Evolutionary conservation across 257 asterid species (phyloP), one percentile per base, ranked within the genome.

Genomic region (Henckelia pumila): DNA sequence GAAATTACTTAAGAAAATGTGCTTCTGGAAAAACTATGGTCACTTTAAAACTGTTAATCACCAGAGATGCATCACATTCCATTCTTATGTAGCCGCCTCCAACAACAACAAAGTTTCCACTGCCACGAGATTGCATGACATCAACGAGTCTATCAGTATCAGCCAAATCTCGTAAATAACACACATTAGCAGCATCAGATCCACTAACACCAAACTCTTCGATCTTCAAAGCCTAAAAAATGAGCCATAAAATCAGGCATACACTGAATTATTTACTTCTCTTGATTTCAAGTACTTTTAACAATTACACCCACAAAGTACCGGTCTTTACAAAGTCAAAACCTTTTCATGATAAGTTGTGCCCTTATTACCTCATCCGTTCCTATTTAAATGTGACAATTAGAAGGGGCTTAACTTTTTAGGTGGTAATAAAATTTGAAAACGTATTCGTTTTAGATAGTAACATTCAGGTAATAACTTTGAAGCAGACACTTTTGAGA

Each of bases 41-140:
- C 60, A 76, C 97, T 32, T 82, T 85, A 61, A 84, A 80, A 68
- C 81, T 87, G 86, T 85, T 87, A 66, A 88, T 86, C 77, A 82
- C 96, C 81, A 91, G 80, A 66, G 96, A 88, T 55, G 96, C 95
- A 56, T 93, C 96, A 60, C 96, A 88, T 69, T 91, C 95, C 97
- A 91, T 88, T 80, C 97, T 94, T 75, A 91, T 88, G 73, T 88
- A 91, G 77, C 96, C 96, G 21, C 96, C 97, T 5, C 96, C 97
- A 55, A 91, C 81, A 69, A 91, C 95, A 67, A 91, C 84, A 63
- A 95, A 94, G 80, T 83, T 76, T 71, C 91, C 91, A 74, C 96
- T 89, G 73, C 77, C 73, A 75, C 80, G 79, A 70, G 88, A 80
- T 81, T 80, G 79, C 83, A 86, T 88, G 61, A 82, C 89, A 59